Base-by-base conservation (phyloP, 768 basidiomycete species). In the Termitomyces eurrhizus region DNA sequence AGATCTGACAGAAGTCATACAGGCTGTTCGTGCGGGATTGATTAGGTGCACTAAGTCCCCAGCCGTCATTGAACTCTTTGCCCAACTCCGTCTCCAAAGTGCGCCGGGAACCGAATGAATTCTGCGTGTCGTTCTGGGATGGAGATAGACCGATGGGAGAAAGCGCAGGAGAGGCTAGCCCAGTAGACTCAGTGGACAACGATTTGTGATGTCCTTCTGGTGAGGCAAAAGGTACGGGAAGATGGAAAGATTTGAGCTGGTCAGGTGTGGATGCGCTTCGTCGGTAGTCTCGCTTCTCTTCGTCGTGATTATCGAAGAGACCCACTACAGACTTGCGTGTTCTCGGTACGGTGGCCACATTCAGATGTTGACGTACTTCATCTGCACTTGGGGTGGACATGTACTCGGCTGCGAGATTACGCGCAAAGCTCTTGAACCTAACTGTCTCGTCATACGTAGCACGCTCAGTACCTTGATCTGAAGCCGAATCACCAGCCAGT, bases 31-130 rank as follows among this genome's bases (percentile, higher is more conserved):
- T 77, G 32, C 83, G 78, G 53, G 83, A 72, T 62, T 83, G 85
- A 62, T 76, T 72, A 54, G 77, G 76, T 21, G 68, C 66, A 54
- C 72, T 71, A 14, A 66, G 66, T 39, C 72, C 65, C 72, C 78
- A 82, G 61, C 79, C 79, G 16, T 79, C 77, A 4, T 76, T 77
- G 21, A 82, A 77, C 65, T 83, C 80, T 58, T 74, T 78, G 33
- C 82, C 85, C 0, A 92, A 76, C 70, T 90, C 87, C 56, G 78
- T 79, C 58, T 82, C 82, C 1, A 89, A 76, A 2, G 84, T 78
- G 18, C 68, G 72, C 21, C 67, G 67, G 16, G 66, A 49, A 35
- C 66, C 51, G 18, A 67, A 42, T 18, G 39, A 7, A 32, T 41
- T 41, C 32, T 54, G 39, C 16, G 69, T 65, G 26, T 58, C 62